Conservation (phyloP, 306 rosid species). For the Lathyrus oleraceus region DNA sequence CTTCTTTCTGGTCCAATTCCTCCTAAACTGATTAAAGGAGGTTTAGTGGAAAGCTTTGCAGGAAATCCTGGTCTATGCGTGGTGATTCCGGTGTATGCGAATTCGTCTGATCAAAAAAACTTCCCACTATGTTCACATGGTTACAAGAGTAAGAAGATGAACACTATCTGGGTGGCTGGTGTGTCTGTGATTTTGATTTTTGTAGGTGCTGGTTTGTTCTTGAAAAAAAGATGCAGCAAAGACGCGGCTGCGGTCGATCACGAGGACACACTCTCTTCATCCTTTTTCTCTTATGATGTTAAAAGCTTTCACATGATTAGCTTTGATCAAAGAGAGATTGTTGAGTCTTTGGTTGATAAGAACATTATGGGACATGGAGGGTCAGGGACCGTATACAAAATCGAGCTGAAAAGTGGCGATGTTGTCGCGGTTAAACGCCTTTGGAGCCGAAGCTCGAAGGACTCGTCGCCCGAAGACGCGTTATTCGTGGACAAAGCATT, state of each 20-base stretch:
- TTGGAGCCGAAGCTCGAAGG: conserved; percentile 60
- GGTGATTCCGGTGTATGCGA: conserved; percentile 33
- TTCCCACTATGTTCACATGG: conserved; percentile 58
- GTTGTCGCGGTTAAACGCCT: conserved; percentile 78
- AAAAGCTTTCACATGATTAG: conserved; percentile 82
- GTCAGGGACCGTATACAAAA: conserved; percentile 89
- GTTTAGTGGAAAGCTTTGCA: conserved; percentile 82
- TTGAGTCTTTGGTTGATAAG: conserved; percentile 75
- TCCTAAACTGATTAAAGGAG: conserved; percentile 66
- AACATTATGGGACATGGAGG: conserved; percentile 92
- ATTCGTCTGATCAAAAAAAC: conserved; percentile 50
- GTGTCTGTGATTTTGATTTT: conserved; percentile 62
- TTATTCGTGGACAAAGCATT: conserved; percentile 53
- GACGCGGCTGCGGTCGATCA: conserved; percentile 58
- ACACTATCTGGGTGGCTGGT: conserved; percentile 77
- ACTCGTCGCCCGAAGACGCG: conserved; percentile 58
- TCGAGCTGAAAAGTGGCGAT: conserved; percentile 70
- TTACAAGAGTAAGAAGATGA: conserved; percentile 48
- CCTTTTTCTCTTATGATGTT: conserved; percentile 69
- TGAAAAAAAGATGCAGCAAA: conserved; percentile 61
- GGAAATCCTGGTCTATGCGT: conserved; percentile 86
- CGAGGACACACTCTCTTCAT: conserved; percentile 67
- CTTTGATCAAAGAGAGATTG: conserved; percentile 72
- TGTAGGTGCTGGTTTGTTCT: conserved; percentile 58
- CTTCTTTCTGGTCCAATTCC: conserved; percentile 88